Evolutionary conservation across 139 green algal species (phyloP), one percentile per base, ranked within the genome.

Genomic region (Raphidocelis subcapitata): DNA sequence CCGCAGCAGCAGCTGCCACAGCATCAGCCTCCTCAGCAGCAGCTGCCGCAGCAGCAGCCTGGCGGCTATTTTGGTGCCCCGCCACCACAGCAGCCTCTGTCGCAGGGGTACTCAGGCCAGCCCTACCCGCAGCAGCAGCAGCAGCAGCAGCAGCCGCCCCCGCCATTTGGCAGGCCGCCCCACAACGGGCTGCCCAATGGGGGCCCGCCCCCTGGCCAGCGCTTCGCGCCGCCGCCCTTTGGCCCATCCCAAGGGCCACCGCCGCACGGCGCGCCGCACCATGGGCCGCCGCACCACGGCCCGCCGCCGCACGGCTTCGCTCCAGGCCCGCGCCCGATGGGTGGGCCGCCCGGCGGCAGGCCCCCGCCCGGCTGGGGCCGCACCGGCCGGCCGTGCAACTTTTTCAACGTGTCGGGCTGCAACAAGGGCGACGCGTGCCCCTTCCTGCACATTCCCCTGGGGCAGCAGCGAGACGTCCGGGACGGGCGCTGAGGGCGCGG

Each of bases 371-470:
- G n/a, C n/a, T n/a, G n/a, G n/a, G n/a, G n/a, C n/a, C n/a, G 51
- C 12, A 73, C n/a, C 61, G 41, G 37, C 24, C 33, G 35, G 10
- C 37, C 28, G 28, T 75, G 69, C 55, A 68, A 75, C 57, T 75
- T 51, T 28, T 75, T 69, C 23, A 35, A 26, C 41, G 26, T 37
- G 14, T 18, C 18, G 31, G 57, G 69, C 31, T 75, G 69, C 60
- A 28, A 35, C 16, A 60, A 68, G 41, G 69, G 59, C 15, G 59
- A 75, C 29, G 52, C 32, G 20, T 75, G 69, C 49, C 21, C 20
- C 23, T 75, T 75, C 59, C n/a, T 61, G 69, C 69, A 75, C 60
- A 35, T 68, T 24, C 4, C 28, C 8, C 41, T 23, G 26, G 69
- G 69, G 14, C 21, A 61, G 21, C 3, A 26, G 20, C 36, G 41